Conservation (phyloP, 176 grass and related monocot species). For the Triticum urartu region DNA sequence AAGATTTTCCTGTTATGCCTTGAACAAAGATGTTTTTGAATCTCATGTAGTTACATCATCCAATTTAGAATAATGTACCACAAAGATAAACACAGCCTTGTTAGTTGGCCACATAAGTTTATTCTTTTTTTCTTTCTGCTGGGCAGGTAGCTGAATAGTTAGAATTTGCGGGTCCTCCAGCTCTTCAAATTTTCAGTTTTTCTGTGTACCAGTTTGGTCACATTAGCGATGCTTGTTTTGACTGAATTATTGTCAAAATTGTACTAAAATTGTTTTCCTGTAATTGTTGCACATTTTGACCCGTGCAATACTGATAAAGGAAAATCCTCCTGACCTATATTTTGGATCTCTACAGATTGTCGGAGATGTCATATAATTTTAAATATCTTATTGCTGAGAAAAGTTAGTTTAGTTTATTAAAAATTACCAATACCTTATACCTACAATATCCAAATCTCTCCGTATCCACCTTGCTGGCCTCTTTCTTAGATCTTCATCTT, state of each 20-base stretch:
- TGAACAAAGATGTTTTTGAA: slow-evolving; percentile 8
- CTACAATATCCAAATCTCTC: not conserved
- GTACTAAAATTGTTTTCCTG: not conserved
- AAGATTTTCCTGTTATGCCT: not conserved
- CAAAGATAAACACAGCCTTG: not conserved
- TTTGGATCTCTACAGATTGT: not conserved
- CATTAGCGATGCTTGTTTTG: not conserved
- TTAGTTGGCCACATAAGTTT: not conserved
- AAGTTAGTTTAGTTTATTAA: not conserved
- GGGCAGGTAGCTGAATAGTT: not conserved
- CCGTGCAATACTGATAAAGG: not conserved
- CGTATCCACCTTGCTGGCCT: not conserved
- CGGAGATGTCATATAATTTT: not conserved
- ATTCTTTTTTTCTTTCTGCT: not conserved
- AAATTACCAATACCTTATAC: not conserved
- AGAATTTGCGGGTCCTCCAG: not conserved
- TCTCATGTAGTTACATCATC: not conserved
- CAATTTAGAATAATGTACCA: not conserved
- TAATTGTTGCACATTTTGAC: not conserved
- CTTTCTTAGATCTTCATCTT: not conserved
- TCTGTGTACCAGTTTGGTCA: not conserved
- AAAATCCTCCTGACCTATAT: not conserved
- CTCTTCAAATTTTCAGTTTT: not conserved
- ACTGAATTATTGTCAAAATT: not conserved
- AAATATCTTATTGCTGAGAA: not conserved